Evolutionary conservation across 1,139 yeast genomes (phyloP).

Genomic region (Lodderomyces parapsilosis): DNA sequence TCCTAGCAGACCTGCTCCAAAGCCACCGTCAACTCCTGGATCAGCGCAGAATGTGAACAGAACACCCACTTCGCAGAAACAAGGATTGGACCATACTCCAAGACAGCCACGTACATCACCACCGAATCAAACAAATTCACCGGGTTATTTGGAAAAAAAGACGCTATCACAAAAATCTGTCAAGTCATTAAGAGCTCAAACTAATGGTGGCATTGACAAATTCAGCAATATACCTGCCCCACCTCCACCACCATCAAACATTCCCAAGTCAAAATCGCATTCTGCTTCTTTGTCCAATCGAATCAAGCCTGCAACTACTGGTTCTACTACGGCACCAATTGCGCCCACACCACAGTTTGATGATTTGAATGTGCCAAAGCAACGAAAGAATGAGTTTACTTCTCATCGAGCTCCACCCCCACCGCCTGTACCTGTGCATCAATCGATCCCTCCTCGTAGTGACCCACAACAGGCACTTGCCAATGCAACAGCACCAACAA

Average conservation of each 20-base stretch:
- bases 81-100: constrained; percentile 3
- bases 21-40: constrained; percentile 34
- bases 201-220: constrained; percentile 15
- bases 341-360: constrained; percentile 31
- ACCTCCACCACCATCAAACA: constrained; percentile 21
- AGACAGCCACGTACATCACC: constrained; percentile 7
- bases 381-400: constrained; percentile 26
- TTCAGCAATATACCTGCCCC: constrained; percentile 20
- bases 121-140: constrained; percentile 17
- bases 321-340: constrained; percentile 44
- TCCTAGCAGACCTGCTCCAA: constrained; percentile 71
- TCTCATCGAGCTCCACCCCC: constrained; percentile 38
- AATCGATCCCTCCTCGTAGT: constrained; percentile 12
- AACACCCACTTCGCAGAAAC: background rate
- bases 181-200: constrained; percentile 30
- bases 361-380: constrained; percentile 16
- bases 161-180: constrained; percentile 43
- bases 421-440: constrained; percentile 22
- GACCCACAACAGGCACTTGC: constrained; percentile 16
- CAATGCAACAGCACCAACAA: constrained; percentile 12
- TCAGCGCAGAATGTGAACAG: constrained; percentile 1
- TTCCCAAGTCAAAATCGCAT: constrained; percentile 48
- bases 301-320: constrained; percentile 17
- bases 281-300: constrained; percentile 33
- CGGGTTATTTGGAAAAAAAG: constrained; percentile 12